Conservation (phyloP, 2,329 filamentous ascomycete genomes). For the Ceratocystis destructans region DNA sequence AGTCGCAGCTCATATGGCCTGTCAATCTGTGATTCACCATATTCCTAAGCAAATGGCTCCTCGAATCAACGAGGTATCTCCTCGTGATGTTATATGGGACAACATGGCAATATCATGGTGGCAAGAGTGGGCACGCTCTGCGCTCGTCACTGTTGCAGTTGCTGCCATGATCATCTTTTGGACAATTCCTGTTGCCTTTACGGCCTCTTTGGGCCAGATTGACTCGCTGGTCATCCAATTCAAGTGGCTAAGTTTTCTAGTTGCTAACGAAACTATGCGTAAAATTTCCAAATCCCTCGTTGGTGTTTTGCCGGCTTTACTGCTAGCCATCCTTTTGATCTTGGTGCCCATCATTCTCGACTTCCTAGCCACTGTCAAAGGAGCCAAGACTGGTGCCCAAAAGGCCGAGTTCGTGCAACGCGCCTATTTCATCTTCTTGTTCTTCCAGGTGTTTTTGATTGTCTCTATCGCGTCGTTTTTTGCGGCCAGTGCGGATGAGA, state of each 20-base stretch:
- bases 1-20: constrained; percentile 95
- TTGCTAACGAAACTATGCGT: constrained; percentile 42
- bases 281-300: constrained; percentile 53
- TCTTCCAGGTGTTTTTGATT: constrained; percentile 87
- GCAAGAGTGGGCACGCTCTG: constrained; percentile 65
- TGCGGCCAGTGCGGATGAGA: constrained; percentile 45
- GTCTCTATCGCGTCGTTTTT: constrained; percentile 74
- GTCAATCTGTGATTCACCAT: constrained; percentile 81
- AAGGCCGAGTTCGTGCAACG: constrained; percentile 72
- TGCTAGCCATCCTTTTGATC: constrained; percentile 66
- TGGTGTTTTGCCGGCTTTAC: constrained; percentile 69
- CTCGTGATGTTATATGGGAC: constrained; percentile 86
- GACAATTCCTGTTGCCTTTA: constrained; percentile 82
- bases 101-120: constrained; percentile 96
- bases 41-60: constrained; percentile 88
- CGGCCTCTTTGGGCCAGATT: constrained; percentile 68
- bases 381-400: constrained; percentile 68
- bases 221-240: constrained; percentile 51
- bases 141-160: constrained; percentile 50
- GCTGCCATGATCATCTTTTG: constrained; percentile 70
- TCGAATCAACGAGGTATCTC: constrained; percentile 82
- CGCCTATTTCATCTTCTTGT: constrained; percentile 89
- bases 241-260: constrained; percentile 57
- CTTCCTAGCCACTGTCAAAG: constrained; percentile 58
- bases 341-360: constrained; percentile 68